Percentiles rank a stretch among this genome's conserved stretches.
phyloP scores from a whole-genome alignment of 2,329 filamentous ascomycete species.

The Colletotrichum orchidophilum region DNA sequence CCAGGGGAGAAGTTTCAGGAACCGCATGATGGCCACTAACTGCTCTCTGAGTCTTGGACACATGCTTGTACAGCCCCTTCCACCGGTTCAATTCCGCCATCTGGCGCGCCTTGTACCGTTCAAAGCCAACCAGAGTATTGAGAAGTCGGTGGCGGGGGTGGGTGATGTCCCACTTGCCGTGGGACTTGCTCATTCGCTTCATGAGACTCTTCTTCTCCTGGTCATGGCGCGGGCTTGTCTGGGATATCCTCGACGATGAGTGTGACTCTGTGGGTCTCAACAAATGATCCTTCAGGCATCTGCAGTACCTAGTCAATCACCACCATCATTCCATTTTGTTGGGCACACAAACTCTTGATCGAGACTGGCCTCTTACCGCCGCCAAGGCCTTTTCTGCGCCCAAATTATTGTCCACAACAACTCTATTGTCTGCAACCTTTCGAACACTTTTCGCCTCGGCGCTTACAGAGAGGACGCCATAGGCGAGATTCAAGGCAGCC shows the following conservation, averaged over 20 bases:
- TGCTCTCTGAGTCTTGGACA: constrained; percentile 45
- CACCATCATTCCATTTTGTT: background rate
- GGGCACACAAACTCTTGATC: background rate
- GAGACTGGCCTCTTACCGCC: constrained; percentile 1
- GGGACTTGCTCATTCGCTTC: constrained; percentile 39
- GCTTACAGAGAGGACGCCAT: background rate
- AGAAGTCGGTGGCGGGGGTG: constrained; percentile 52
- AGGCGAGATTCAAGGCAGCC: background rate
- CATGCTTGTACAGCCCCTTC: constrained; percentile 47
- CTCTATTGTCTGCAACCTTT: background rate
- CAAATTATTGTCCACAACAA: background rate
- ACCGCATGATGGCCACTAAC: constrained; percentile 24
- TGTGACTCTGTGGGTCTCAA: constrained; percentile 41
- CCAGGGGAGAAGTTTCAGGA: no score
- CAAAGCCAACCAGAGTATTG: constrained; percentile 50
- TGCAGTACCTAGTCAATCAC: background rate
- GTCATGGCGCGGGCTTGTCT: constrained; percentile 39
- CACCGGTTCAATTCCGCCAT: constrained; percentile 48
- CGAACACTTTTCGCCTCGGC: rapidly evolving
- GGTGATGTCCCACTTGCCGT: constrained; percentile 44
- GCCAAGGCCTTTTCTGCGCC: background rate
- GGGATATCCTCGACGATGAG: constrained; percentile 39
- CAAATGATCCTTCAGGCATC: constrained; percentile 15
- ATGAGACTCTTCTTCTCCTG: constrained; percentile 44
- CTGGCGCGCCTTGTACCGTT: constrained; percentile 45